Percentiles rank a stretch among this genome's conserved stretches.
Conservation (phyloP, 2,329 filamentous ascomycete species). For the Hypoxylon sp. region DNA sequence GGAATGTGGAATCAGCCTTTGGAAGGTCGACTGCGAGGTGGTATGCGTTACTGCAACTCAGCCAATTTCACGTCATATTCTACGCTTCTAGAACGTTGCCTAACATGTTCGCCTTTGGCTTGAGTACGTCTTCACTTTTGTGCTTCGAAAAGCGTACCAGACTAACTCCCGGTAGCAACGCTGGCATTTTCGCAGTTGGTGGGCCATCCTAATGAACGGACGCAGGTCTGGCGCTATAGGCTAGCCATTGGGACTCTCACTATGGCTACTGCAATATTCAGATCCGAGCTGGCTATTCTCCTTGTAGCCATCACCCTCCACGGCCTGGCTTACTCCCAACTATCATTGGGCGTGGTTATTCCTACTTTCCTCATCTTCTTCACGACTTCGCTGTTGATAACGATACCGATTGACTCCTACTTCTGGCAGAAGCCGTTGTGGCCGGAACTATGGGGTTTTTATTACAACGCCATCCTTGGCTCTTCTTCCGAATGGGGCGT, state of each 20-base stretch:
- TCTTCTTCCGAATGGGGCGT: slow-evolving; percentile 90
- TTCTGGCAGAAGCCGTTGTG: slow-evolving; percentile 92
- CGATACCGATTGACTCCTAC: slow-evolving; percentile 86
- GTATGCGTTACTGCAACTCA: slow-evolving; percentile 82
- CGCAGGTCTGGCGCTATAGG: slow-evolving; percentile 63
- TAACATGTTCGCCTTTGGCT: slow-evolving; percentile 94
- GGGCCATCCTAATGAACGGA: slow-evolving; percentile 51
- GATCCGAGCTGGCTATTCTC: slow-evolving; percentile 87
- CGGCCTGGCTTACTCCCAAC: slow-evolving; percentile 62
- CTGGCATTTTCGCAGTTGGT: slow-evolving; percentile 68
- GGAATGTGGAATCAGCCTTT: slow-evolving; percentile 73
- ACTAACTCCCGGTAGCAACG: slow-evolving; percentile 65
- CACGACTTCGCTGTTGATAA: slow-evolving; percentile 73
- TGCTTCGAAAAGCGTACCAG: background rate
- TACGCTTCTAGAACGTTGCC: slow-evolving; percentile 93
- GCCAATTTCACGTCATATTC: slow-evolving; percentile 93
- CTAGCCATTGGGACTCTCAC: slow-evolving; percentile 81
- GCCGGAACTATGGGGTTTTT: slow-evolving; percentile 91
- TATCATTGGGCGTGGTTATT: slow-evolving; percentile 62
- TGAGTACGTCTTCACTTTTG: slow-evolving; percentile 70
- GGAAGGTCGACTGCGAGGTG: slow-evolving; percentile 78
- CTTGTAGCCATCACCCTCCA: slow-evolving; percentile 76
- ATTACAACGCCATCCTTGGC: slow-evolving; percentile 89
- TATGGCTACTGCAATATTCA: slow-evolving; percentile 84
- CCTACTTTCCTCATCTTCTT: slow-evolving; percentile 75